These are phyloP conservation scores for Pezicula rhizophila DNA, from an alignment of 2,329 filamentous ascomycete genomes.

Conservation along the genomic window DNA sequence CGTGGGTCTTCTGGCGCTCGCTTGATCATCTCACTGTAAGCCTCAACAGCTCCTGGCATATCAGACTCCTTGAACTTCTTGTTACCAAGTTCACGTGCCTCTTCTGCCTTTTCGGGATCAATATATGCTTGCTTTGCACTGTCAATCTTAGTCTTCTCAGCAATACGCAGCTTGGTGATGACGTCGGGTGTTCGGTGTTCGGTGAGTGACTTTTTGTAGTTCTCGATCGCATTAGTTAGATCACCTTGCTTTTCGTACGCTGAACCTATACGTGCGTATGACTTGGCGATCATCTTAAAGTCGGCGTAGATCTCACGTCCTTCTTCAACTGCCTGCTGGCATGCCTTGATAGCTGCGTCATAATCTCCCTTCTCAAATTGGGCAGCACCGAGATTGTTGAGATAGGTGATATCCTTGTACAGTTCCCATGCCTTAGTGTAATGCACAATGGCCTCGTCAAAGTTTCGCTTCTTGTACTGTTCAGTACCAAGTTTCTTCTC, in stretches of 20 bases:
- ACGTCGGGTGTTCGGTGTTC: constrained; percentile 96
- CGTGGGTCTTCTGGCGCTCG: constrained; percentile 87
- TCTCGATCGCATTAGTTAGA: constrained; percentile 70
- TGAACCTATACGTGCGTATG: constrained; percentile 92
- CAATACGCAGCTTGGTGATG: constrained; percentile 82
- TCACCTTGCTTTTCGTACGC: constrained; percentile 89
- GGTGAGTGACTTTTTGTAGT: constrained; percentile 89
- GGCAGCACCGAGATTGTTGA: constrained; percentile 92
- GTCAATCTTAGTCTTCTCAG: constrained; percentile 80
- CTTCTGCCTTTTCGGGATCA: constrained; percentile 86
- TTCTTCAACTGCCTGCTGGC: constrained; percentile 82
- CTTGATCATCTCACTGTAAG: constrained; percentile 96
- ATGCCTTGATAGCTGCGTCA: constrained; percentile 77
- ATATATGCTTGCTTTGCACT: constrained; percentile 74
- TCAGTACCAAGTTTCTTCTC: constrained; percentile 93
- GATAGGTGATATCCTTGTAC: constrained; percentile 93
- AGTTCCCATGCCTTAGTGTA: constrained; percentile 93
- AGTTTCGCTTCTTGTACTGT: constrained; percentile 96
- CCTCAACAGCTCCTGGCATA: constrained; percentile 90
- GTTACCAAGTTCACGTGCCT: constrained; percentile 91
- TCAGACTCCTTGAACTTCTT: constrained; percentile 95
- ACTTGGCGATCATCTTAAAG: constrained; percentile 97
- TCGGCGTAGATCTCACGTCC: constrained; percentile 86
- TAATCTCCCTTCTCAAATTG: constrained; percentile 96
- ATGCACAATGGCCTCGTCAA: constrained; percentile 89